Evolutionary conservation across 441 rosid genomes (phyloP), one percentile per base, ranked within the genome.

Genomic region (Pelargonium citronellum): DNA sequence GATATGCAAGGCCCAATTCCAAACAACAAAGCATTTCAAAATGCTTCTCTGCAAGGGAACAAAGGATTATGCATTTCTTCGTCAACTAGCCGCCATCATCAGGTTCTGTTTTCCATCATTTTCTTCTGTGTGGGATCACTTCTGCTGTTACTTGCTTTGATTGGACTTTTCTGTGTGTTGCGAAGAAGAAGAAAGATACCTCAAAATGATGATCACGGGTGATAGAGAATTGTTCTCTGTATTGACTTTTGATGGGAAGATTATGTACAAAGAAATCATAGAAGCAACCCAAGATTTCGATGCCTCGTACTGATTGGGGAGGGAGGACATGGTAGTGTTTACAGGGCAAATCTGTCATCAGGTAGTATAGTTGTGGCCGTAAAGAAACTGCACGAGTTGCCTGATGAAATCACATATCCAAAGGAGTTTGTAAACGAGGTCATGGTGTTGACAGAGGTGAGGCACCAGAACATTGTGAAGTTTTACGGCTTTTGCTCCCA

Each of bases 401-500:
- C n/a, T 63, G 27, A 64, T 12, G 16, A 24, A 4, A 41, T 4
- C n/a, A 34, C 7, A 12, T 4, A 9, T 0, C 62, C n/a, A 10
- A 68, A 71, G 27, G 73, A 57, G 11, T 69, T 76, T 16, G 4
- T 12, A 20, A 71, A 69, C 12, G 69, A 64, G 13, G 44, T 30
- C 27, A 66, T 15, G 17, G 75, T 71, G 0, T 67, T 85, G 46
- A 79, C 70, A 0, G 67, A 78, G 39, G 74, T 76, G 7, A 74
- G 73, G 0, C 89, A 81, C 19, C 72, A 78, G 0, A 80, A 81
- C 44, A 74, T 85, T 2, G 77, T 83, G 15, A 80, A 69, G 10
- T 71, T 82, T 0, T 64, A 72, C 0, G 82, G 87, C 0, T 83
- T 82, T 17, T 85, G 84, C 12, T 81, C 72, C 0, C 67, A 74